Conservation (phyloP, 352 stramenopile genomes). For the Globisporangium acanthophoron region DNA sequence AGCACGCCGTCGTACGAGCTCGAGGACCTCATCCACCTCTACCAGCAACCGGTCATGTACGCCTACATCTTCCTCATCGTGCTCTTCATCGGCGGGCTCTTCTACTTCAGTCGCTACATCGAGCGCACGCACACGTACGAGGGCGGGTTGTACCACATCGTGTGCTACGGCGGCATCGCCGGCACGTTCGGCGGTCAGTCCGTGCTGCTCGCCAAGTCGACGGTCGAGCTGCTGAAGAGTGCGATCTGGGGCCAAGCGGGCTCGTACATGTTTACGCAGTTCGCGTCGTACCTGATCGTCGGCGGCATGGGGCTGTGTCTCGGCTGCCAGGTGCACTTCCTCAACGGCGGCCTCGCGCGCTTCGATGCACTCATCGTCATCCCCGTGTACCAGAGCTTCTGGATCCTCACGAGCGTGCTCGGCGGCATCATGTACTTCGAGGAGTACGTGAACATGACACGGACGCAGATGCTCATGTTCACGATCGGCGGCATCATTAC, state of each 20-base stretch:
- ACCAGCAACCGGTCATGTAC: slow-evolving; percentile 79
- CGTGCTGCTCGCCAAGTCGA: slow-evolving; percentile 87
- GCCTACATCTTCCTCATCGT: slow-evolving; percentile 74
- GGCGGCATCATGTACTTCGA: slow-evolving; percentile 92
- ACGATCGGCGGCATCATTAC: slow-evolving; percentile 66
- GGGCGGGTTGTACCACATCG: slow-evolving; percentile 69
- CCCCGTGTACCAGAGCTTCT: slow-evolving; percentile 90
- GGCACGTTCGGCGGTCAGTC: slow-evolving; percentile 88
- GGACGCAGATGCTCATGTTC: slow-evolving; percentile 75
- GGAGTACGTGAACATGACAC: slow-evolving; percentile 85
- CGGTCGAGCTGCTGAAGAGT: slow-evolving; percentile 87
- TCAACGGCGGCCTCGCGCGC: slow-evolving; percentile 84
- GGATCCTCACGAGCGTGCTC: slow-evolving; percentile 87
- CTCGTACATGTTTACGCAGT: slow-evolving; percentile 67
- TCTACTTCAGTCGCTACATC: slow-evolving; percentile 68
- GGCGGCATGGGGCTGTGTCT: slow-evolving; percentile 59
- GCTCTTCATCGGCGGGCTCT: slow-evolving; percentile 54
- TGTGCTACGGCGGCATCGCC: slow-evolving; percentile 86
- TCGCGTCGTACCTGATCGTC: slow-evolving; percentile 80
- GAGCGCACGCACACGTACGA: slow-evolving; percentile 64
- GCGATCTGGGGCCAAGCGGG: slow-evolving; percentile 81
- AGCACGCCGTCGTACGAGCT: slow-evolving; percentile 84
- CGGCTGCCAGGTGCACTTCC: slow-evolving; percentile 80
- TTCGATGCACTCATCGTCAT: slow-evolving; percentile 89
- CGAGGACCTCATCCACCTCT: slow-evolving; percentile 78